Percentiles rank a stretch among this genome's conserved stretches.
Conservation (phyloP, 2,329 filamentous ascomycete genomes). For the Botryotinia globosa region DNA sequence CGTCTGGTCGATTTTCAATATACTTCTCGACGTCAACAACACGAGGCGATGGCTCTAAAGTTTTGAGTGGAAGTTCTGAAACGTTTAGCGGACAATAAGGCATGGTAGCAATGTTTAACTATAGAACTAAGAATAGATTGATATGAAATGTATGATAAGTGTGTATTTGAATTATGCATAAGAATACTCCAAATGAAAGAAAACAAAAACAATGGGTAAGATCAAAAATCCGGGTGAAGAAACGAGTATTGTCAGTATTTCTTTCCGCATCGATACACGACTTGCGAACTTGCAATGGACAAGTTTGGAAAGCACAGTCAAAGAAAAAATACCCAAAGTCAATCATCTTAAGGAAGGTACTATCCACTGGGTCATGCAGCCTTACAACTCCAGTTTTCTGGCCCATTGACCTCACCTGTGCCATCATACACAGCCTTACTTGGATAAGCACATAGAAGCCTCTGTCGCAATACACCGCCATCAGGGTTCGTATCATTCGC, state of each 20-base stretch:
- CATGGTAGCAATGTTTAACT: neutral
- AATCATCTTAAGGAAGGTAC: neutral
- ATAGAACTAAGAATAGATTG: neutral
- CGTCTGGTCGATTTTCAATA: neutral
- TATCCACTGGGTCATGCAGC: neutral
- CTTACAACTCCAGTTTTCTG: slow-evolving; percentile 30
- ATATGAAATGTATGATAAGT: neutral
- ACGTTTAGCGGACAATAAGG: slow-evolving; percentile 6
- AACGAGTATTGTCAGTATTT: neutral
- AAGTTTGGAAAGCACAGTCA: neutral
- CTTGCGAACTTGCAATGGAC: neutral
- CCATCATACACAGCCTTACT: slow-evolving; percentile 21
- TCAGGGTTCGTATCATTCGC: slow-evolving; percentile 40
- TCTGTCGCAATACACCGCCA: slow-evolving; percentile 44
- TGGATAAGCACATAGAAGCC: slow-evolving; percentile 46
- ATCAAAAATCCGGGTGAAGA: neutral
- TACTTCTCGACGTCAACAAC: neutral
- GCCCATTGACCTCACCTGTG: slow-evolving; percentile 22
- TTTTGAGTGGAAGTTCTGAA: neutral
- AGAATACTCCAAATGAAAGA: neutral
- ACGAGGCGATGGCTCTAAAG: neutral
- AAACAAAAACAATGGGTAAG: neutral
- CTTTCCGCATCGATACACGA: neutral
- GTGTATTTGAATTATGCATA: neutral
- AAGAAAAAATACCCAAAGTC: neutral